Evolutionary conservation across 2,329 filamentous ascomycete species (phyloP), one percentile per base, ranked within the genome.

Genomic region (Alternaria ventricosa): DNA sequence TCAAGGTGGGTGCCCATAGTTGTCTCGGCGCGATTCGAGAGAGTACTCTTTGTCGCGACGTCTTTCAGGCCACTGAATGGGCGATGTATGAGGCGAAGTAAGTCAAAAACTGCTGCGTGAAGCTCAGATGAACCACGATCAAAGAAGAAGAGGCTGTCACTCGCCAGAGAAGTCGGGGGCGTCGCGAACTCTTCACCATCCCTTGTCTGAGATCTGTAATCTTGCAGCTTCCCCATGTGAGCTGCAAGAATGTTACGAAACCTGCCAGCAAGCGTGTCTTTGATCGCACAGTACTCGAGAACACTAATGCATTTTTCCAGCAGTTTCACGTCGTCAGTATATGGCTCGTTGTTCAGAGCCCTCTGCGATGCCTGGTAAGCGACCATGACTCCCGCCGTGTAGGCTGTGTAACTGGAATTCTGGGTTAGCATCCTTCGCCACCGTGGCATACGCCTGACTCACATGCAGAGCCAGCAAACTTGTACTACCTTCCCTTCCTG

Each of bases 401-500:
- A 71, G 7, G 70, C 54, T 6, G 67, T 67, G 43, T 61, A 71
- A 22, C 67, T 68, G 36, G 13, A 25, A 36, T 51, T 5, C 8
- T 12, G 7, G 20, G 23, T 60, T 11, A 63, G 50, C 33, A 7
- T 22, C 10, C 23, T 12, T 18, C 18, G 5, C 18, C 4, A 41
- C 25, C 30, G 30, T 30, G 15, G 13, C 13, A 41, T 4, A 9
- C 23, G 43, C 20, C 23, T 28, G 54, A 45, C 65, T 57, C 11
- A 70, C 60, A 73, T 70, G 66, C 67, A 73, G 36, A 73, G 55
- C 70, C 70, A 73, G 50, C 70, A 73, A 5, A 68, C 54, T 46
- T 69, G 64, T 8, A 70, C 63, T 18, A 72, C 59, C 27, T 60
- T 61, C 3, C 55, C 63, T 41, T 69, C 67, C 11, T 57, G 23